Conservation (phyloP, 1,139 yeast species). For the Kodamaea sp. region DNA sequence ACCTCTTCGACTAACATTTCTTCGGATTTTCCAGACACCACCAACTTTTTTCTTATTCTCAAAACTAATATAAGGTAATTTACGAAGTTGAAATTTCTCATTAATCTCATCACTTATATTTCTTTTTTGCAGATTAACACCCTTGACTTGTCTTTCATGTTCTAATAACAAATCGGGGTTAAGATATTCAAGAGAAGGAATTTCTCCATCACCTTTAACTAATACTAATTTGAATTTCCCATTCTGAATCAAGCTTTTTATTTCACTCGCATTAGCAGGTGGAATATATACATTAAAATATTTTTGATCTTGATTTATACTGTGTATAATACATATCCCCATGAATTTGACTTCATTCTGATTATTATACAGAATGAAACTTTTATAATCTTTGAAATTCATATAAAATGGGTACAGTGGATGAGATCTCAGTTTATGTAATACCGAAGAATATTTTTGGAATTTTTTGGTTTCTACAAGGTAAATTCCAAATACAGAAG, state of each 20-base stretch:
- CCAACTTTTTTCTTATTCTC: constrained; percentile 48
- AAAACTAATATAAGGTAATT: constrained; percentile 52
- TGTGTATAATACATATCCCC: constrained; percentile 57
- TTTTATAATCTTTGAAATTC: constrained; percentile 15
- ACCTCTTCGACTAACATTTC: constrained; percentile 55
- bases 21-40: constrained; percentile 59
- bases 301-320: constrained; percentile 44
- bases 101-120: constrained; percentile 10
- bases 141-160: constrained; percentile 9
- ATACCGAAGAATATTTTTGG: background rate
- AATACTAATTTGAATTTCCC: constrained; percentile 40
- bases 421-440: constrained; percentile 2
- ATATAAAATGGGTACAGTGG: constrained; percentile 18
- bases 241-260: constrained; percentile 14
- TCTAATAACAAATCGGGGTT: constrained; percentile 21
- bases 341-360: constrained; percentile 17
- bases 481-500: constrained; percentile 51
- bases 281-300: constrained; percentile 62
- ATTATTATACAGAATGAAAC: constrained; percentile 13
- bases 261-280: constrained; percentile 13
- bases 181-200: constrained; percentile 34
- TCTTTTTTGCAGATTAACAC: constrained; percentile 9
- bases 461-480: constrained; percentile 19
- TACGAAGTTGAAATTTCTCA: constrained; percentile 10
- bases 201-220: constrained; percentile 63